Base-by-base conservation (phyloP, 352 stramenopile species). In the Thalassiosira livingstoniorum region DNA sequence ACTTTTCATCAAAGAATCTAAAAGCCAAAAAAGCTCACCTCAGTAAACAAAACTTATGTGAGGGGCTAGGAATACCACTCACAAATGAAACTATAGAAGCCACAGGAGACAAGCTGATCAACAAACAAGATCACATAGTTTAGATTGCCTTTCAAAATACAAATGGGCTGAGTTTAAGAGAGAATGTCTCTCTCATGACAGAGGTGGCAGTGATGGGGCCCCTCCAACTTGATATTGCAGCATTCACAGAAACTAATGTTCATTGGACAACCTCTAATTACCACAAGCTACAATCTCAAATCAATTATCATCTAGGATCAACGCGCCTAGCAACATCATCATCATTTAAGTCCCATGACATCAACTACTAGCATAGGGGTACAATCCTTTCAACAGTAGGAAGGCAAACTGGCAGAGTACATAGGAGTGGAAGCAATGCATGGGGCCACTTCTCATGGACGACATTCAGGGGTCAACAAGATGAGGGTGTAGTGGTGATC, bases 201-300 rank as follows among this genome's bases (percentile, higher is more conserved):
- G 63, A 81, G 31, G 51, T 81, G 10, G 54, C 67, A 1, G 42
- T 23, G 0, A 81, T 75, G 25, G 0, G 29, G n/a, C 29, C 27
- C 13, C 29, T 81, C 10, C 63, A 64, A 1, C 15, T 66, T 0
- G 29, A 81, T 37, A 42, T 69, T 1, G n/a, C 53, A 31, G 74
- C 43, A 13, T 53, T 81, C 29, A 63, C 63, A 7, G 74, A 81
- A 58, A 74, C 53, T 18, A 75, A 81, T 39, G 69, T n/a, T 10
- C 74, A 62, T 25, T 75, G 64, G 64, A 65, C 15, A 2, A 11
- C 23, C 15, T 10, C 25, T 21, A 75, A 68, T 27, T 63, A 63
- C n/a, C 53, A 23, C 18, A 21, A 51, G 32, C 72, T 51, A 34
- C 11, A 79, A 11, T 27, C 23, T n/a, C n/a, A n/a, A n/a, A 65